Evolutionary conservation across 176 grass and related monocot species (phyloP).

Genomic region (Aegilops sharonensis): DNA sequence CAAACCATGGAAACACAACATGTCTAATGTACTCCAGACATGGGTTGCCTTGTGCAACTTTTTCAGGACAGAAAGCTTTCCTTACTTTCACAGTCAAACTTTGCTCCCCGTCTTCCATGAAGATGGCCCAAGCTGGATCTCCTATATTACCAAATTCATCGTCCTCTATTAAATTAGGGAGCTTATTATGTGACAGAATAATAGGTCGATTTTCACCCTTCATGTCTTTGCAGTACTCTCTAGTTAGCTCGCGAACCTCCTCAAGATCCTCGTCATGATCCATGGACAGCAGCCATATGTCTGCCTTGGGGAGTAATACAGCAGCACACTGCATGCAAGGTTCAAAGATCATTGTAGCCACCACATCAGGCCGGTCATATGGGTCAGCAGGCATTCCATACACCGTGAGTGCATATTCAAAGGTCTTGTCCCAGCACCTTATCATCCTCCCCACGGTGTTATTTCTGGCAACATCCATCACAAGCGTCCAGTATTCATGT

Average conservation of each 20-base stretch:
- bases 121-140: background rate
- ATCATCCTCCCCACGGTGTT: conserved; percentile 33
- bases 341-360: conserved; percentile 41
- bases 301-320: conserved; percentile 58
- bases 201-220: background rate
- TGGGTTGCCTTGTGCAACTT: conserved; percentile 60
- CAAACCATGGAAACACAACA: conserved; percentile 73
- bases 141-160: background rate
- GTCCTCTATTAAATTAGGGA: background rate
- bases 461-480: conserved; percentile 53
- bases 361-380: conserved; percentile 4
- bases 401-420: no score
- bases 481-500: conserved; percentile 58
- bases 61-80: conserved; percentile 55
- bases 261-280: conserved; percentile 43
- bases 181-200: background rate
- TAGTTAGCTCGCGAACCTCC: conserved; percentile 26
- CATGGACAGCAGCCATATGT: conserved; percentile 63
- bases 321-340: conserved; percentile 63
- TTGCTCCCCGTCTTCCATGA: background rate
- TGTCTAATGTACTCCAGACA: conserved; percentile 79
- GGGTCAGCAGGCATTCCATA: background rate
- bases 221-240: conserved; percentile 11
- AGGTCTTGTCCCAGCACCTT: conserved; percentile 23
- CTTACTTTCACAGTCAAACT: conserved; percentile 51